Conservation (phyloP, 1,284 basidiomycete genomes). For the Cutaneotrichosporon cyanovorans region DNA sequence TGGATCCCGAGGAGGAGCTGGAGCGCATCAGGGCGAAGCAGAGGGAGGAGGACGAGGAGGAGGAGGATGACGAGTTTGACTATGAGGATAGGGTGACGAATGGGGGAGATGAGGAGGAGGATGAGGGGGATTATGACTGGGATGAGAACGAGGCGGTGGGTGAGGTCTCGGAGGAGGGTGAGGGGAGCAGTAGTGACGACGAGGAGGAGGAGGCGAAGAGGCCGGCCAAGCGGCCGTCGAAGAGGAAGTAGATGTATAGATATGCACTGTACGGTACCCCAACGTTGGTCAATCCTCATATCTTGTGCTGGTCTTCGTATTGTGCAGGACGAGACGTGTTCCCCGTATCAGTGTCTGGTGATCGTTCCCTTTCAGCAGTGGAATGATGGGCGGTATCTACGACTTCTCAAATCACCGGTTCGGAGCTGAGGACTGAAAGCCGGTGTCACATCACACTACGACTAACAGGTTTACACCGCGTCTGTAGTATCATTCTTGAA, state of each 20-base stretch:
- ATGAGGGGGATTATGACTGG: constrained; percentile 46
- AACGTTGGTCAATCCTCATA: too few relatives aligned
- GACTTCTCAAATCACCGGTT: too few relatives aligned
- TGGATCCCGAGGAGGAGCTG: constrained; percentile 45
- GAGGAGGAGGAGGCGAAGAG: constrained; percentile 9
- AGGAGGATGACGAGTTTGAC: constrained; percentile 40
- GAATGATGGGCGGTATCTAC: too few relatives aligned
- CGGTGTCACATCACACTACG: too few relatives aligned
- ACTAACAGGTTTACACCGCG: too few relatives aligned
- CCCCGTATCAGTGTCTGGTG: too few relatives aligned
- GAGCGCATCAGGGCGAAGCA: constrained; percentile 26
- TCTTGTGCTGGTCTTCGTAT: too few relatives aligned
- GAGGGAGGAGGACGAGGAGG: constrained; percentile 28
- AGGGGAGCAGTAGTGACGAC: constrained; percentile 32
- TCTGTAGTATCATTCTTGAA: too few relatives aligned
- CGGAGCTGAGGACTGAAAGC: too few relatives aligned
- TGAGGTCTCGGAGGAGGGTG: constrained; percentile 46
- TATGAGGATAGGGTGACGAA: constrained; percentile 45
- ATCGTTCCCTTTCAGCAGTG: too few relatives aligned
- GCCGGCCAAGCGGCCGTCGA: constrained; percentile 5
- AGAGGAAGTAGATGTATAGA: constrained; percentile 4
- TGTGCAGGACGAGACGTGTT: too few relatives aligned
- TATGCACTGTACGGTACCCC: neutral
- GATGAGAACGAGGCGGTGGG: constrained; percentile 47
- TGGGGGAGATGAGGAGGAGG: constrained; percentile 55